Evolutionary conservation across 371 early-diverging fungal species (phyloP), one percentile per base, ranked within the genome.

Genomic region (Mortierella sp.): DNA sequence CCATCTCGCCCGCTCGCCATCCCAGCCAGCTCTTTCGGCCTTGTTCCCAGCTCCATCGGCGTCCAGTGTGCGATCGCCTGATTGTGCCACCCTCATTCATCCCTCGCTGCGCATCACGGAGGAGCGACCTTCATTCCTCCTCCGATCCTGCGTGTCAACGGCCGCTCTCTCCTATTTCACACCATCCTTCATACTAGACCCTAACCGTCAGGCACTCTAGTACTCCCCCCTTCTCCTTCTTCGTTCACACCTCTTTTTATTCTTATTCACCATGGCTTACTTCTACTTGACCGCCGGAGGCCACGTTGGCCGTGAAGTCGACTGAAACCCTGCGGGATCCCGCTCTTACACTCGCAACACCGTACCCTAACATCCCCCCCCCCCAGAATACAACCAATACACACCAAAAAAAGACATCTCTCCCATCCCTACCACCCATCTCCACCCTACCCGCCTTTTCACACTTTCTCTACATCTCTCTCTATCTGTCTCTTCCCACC

Each of bases 221-320:
- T 25, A 31, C 6, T 19, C 25, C 37, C 48, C 31, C 34, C 54
- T 28, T 48, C 17, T 24, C 51, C 34, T 13, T 31, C 24, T 37
- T 19, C 25, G 12, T 16, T 21, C 17, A 2, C 37, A 14, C 37
- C 46, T 24, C 46, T 57, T 37, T 25, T 40, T 34, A 37, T 44
- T 27, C 39, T 55, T 68, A 59, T 63, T 68, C 40, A 60, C 60
- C 54, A 74, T 74, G 76, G 76, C 76, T 48, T 74, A 74, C 64
- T 74, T 74, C 52, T 68, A 68, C 57, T 61, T 74, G 28, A 74
- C 76, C 76, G 63, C 61, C 17, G 68, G 68, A 34, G 76, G 76
- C 76, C 76, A 74, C 76, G 76, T 74, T 56, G 76, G 76, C 65
- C 76, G 76, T 40, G 76, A 74, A 46, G 76, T 74, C 60, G 76